Percentiles rank a stretch among this genome's conserved stretches.
phyloP scores from a whole-genome alignment of 257 asterid genomes.

The Nicotiana tabacum region DNA sequence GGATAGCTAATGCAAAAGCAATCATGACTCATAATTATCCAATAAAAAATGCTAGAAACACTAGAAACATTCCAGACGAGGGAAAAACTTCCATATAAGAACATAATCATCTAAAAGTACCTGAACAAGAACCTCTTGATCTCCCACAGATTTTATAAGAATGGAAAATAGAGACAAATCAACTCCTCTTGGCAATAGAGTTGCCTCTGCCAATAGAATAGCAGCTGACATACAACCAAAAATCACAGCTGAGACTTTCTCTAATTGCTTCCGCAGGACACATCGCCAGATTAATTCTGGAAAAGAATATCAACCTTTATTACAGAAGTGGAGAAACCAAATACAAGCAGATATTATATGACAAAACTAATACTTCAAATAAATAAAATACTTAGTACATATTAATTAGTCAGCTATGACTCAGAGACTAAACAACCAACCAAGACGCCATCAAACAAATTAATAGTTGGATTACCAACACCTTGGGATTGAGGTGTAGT shows the following conservation, averaged over 20 bases:
- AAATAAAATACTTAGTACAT: background rate
- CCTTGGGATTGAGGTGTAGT: background rate
- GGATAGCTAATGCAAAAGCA: background rate
- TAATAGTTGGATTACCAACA: background rate
- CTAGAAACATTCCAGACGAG: background rate
- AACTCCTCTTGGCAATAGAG: conserved; percentile 89
- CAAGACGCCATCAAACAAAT: background rate
- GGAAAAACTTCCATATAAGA: background rate
- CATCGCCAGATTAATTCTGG: conserved; percentile 93
- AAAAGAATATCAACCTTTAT: conserved; percentile 9
- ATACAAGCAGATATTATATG: background rate
- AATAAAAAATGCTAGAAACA: background rate
- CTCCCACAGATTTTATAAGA: conserved; percentile 84
- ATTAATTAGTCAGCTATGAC: background rate
- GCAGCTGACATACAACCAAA: conserved; percentile 97
- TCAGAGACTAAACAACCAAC: background rate
- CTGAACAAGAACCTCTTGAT: conserved; percentile 93
- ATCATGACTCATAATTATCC: background rate
- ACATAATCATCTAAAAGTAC: conserved; percentile 31
- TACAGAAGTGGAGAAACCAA: background rate
- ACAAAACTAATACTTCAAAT: background rate
- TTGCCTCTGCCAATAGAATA: conserved; percentile 93
- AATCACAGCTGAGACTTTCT: conserved; percentile 61
- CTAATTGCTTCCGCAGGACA: conserved; percentile 68
- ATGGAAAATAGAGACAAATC: conserved; percentile 90